phyloP scores from a whole-genome alignment of 768 basidiomycete species.

The Tulasnella sp. region DNA sequence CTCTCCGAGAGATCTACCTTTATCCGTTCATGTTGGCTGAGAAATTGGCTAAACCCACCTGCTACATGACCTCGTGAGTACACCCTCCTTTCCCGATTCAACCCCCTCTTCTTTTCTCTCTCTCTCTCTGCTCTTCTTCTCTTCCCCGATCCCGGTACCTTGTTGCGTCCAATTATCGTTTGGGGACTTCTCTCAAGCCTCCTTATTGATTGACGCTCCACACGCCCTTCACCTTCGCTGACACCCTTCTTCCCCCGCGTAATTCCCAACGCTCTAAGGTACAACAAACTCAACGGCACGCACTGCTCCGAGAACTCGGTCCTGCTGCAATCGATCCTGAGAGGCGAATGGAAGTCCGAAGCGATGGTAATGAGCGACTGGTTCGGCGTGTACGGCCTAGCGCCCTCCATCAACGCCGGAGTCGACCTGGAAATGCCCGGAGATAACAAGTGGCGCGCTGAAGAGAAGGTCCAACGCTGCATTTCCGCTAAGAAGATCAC shows the following conservation, averaged over 20 bases:
- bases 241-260: not conserved
- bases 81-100: not conserved
- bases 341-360: constrained; percentile 63
- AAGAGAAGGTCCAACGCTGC: constrained; percentile 17
- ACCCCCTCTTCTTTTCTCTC: not conserved
- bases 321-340: constrained; percentile 52
- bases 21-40: constrained; percentile 69
- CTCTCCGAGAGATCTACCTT: constrained; percentile 70
- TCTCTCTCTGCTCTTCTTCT: not conserved
- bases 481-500: constrained; percentile 46
- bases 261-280: constrained; percentile 38
- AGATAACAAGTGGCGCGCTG: constrained; percentile 34
- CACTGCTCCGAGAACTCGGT: constrained; percentile 56
- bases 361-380: constrained; percentile 62
- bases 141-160: not conserved
- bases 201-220: not conserved
- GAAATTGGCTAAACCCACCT: constrained; percentile 41
- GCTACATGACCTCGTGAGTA: constrained; percentile 63
- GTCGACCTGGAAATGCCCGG: constrained; percentile 64
- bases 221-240: not conserved
- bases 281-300: constrained; percentile 44
- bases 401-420: constrained; percentile 54
- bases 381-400: constrained; percentile 49
- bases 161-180: not conserved
- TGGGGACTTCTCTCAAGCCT: not conserved